Evolutionary conservation across 768 basidiomycete genomes (phyloP), one percentile per base, ranked within the genome.

Genomic region (Russula virescens): DNA sequence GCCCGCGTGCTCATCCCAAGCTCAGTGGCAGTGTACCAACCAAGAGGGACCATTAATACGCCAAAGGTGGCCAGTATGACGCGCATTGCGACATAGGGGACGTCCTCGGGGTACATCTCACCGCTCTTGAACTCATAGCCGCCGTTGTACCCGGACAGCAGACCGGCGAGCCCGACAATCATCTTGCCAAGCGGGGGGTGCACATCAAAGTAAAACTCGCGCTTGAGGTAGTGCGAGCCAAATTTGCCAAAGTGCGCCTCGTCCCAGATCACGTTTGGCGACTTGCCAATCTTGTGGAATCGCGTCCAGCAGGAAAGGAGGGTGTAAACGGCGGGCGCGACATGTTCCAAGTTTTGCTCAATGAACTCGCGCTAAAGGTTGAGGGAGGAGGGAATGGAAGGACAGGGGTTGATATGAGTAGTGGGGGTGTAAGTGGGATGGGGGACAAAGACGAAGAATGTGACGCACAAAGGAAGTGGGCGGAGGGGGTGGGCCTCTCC

Each of bases 241-340:
- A 99, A 98, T 77, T 99, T 98, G 68, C 97, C 97, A 75, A 98
- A 99, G 75, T 99, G 97, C 43, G 97, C 96, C 79, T 99, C 97
- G 74, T 99, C 97, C 97, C 96, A 98, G 62, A 98, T 86, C 74
- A 99, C 96, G 66, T 82, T 72, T 70, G 88, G 82, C 38, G 91
- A 81, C 60, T 85, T 83, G 14, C 97, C 96, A 51, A 99, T 99
- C 69, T 87, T 83, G 79, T 95, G 89, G 75, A 89, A 96, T 31
- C 95, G 88, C 6, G 96, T 97, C 84, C 91, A 93, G 78, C 96
- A 94, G 13, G 94, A 87, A 49, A 98, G 84, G 35, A 96, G 83
- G 46, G 95, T 97, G 78, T 98, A 99, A 43, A 93, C 76, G 58
- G 86, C 80, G 8, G 94, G 88, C 0, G 87, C 81, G 65, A 94